Evolutionary conservation across 192 early-diverging fungal species (phyloP).

Genomic region (Globomyces pollinis-pini): DNA sequence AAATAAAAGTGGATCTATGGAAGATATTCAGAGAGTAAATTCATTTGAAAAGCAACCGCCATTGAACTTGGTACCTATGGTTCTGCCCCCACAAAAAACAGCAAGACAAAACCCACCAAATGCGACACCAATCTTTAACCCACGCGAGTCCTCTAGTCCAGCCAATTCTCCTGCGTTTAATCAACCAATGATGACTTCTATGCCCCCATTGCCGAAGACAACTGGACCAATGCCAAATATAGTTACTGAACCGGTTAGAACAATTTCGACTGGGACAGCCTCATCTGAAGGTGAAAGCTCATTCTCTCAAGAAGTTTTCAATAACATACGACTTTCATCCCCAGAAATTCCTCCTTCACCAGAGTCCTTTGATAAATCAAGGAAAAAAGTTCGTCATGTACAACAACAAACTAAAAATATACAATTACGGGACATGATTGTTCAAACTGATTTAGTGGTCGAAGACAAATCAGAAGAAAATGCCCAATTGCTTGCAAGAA

Average conservation of each 20-base stretch:
- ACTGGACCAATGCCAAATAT: neutral
- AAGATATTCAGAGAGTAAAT: neutral
- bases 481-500: neutral
- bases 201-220: too few relatives aligned
- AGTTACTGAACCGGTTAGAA: neutral
- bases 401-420: neutral
- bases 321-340: neutral
- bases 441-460: constrained; percentile 3
- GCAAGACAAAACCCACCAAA: neutral
- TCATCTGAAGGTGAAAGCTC: neutral
- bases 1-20: neutral
- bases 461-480: constrained; percentile 1
- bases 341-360: neutral
- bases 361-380: neutral
- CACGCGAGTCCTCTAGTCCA: too few relatives aligned
- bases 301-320: neutral
- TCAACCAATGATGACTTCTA: too few relatives aligned
- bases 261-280: neutral
- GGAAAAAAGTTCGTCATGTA: constrained; percentile 5
- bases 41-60: neutral
- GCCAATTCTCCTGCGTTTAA: too few relatives aligned
- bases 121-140: too few relatives aligned
- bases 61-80: neutral
- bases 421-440: neutral
- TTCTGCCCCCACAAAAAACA: neutral